Conservation (phyloP, 176 grass and related monocot species). For the Triticum aestivum region IWGSC_CS_RefSeq_v2.1 NC_057810.1:146596971-146597470, state of each 20-base stretch:
- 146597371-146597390: too few species aligned
- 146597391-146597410: too few species aligned
- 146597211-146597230: constrained; percentile 4
- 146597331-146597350: too few species aligned
- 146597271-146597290: not conserved
- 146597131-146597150: not conserved
- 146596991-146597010: not conserved
- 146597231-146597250: constrained; percentile 16
- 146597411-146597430: too few species aligned
- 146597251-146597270: not conserved
- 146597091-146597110: constrained; percentile 51
- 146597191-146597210: constrained; percentile 34
- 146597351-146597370: too few species aligned
- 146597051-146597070: not conserved
- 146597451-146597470: too few species aligned
- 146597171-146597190: constrained; percentile 31
- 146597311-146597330: not conserved
- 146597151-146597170: constrained; percentile 20
- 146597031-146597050: not conserved
- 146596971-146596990: not conserved
- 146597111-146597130: constrained; percentile 21
- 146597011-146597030: not conserved
- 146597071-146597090: constrained; percentile 20
- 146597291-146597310: not conserved
- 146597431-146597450: too few species aligned